Conservation (phyloP, 192 early-diverging fungal genomes). For the Piromyces sp. region DNA sequence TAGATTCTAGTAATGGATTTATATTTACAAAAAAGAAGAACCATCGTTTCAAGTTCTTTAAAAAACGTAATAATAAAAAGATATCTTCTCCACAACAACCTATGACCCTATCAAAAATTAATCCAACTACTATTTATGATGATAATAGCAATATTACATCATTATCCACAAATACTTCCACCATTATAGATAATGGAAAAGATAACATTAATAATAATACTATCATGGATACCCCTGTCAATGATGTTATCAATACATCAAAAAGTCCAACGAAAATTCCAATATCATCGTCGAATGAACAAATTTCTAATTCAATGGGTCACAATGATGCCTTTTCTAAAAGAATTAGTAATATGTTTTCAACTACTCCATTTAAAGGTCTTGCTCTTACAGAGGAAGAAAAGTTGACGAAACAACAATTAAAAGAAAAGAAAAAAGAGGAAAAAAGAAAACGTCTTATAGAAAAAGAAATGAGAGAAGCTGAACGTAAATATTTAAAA, state of each 20-base stretch:
- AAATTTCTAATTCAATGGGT: too few species aligned
- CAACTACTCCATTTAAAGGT: neutral
- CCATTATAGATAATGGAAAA: neutral
- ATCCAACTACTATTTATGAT: neutral
- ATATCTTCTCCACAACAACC: neutral
- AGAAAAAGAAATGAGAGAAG: neutral
- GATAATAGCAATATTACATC: neutral
- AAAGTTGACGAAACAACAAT: neutral
- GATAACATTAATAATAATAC: neutral
- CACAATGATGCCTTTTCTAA: too few species aligned
- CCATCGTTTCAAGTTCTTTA: neutral
- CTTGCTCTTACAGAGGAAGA: neutral
- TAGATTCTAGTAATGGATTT: neutral
- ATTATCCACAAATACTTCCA: neutral
- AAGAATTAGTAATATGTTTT: neutral
- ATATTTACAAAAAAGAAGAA: neutral
- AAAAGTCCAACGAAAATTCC: too few species aligned
- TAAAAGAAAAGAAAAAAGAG: neutral
- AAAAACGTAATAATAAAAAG: neutral
- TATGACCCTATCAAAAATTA: neutral
- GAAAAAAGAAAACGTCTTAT: neutral
- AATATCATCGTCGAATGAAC: too few species aligned
- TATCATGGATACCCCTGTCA: neutral
- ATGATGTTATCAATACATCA: too few species aligned
- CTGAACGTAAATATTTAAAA: neutral